These are phyloP conservation scores for Talaromyces albobiverticillius DNA, from an alignment of 2,329 filamentous ascomycete genomes.

Conservation along the genomic window DNA sequence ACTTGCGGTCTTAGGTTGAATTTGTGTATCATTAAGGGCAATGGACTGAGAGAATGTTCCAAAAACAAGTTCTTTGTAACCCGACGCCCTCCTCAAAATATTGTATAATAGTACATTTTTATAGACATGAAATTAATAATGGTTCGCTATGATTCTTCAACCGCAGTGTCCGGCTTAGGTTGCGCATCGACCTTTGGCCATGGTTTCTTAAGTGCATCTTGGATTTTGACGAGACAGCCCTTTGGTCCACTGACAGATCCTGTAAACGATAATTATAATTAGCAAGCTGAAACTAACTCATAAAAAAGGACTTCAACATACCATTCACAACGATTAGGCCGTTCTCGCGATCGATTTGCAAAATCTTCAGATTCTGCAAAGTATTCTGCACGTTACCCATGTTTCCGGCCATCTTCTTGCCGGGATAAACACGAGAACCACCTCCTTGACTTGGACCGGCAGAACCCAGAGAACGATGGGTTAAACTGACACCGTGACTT, in stretches of 20 bases:
- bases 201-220: slow-evolving; percentile 87
- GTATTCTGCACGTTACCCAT: slow-evolving; percentile 92
- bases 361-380: slow-evolving; percentile 83
- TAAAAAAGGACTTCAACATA: slow-evolving; percentile 27
- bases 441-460: slow-evolving; percentile 85
- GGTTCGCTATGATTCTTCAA: slow-evolving; percentile 8
- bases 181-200: slow-evolving; percentile 54
- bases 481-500: slow-evolving; percentile 92
- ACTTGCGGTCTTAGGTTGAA: not conserved
- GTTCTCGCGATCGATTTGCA: slow-evolving; percentile 82
- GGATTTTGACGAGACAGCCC: slow-evolving; percentile 76
- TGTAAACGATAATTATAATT: slow-evolving; percentile 24
- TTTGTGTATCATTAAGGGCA: slow-evolving; percentile 4
- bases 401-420: slow-evolving; percentile 95
- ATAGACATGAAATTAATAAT: slow-evolving; percentile 15
- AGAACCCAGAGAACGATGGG: slow-evolving; percentile 89
- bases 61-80: slow-evolving; percentile 8
- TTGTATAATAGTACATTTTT: slow-evolving; percentile 39
- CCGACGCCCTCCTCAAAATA: slow-evolving; percentile 13
- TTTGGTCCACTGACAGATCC: slow-evolving; percentile 81
- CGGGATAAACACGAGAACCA: slow-evolving; percentile 87
- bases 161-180: slow-evolving; percentile 1
- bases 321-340: slow-evolving; percentile 88
- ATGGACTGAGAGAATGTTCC: slow-evolving; percentile 5
- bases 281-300: not conserved